Base-by-base conservation (phyloP, 208 protist genomes). In the Leishmania aethiopica region DNA sequence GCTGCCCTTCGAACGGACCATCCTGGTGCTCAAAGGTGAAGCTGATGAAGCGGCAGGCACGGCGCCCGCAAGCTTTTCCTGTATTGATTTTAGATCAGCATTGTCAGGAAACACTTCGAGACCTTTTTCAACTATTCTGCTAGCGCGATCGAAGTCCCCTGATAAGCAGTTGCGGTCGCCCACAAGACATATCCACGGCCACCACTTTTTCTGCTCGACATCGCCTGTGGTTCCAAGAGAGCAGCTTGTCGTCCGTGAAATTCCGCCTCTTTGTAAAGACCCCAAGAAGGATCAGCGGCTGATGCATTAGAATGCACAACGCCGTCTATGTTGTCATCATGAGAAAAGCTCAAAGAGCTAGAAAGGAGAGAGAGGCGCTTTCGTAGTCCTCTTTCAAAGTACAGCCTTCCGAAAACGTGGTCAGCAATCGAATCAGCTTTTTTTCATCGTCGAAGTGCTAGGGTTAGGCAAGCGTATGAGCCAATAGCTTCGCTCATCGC, bases 241-340 rank as follows among this genome's bases (percentile, higher is more conserved):
- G 92, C 95, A 28, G 89, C 88, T 77, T 96, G 91, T 32, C 91
- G 80, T 8, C 89, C 92, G 71, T 97, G 93, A 86, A 91, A 96
- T 78, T 94, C 93, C 10, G 93, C 95, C 13, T 95, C 81, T 77
- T 90, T 89, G 47, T 93, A 95, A n/a, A 90, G 80, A 1, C 92
- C 95, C 90, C 84, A 25, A 95, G n/a, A n/a, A n/a, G 76, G 11
- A 95, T 62, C 89, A 66, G 88, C 86, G 40, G 85, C 80, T 42
- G 93, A 84, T 17, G 93, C 82, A 85, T 98, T 97, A 2, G 89
- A 79, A 78, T 98, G 95, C 28, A 90, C 86, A 32, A 89, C 76
- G 42, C 89, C 82, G 19, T 86, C 82, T 1, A 82, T 83, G 35
- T 81, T 81, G 66, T 92, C 84, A 79, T 96, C 93, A 82, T 97